phyloP scores from a whole-genome alignment of 352 stramenopile species.

The Pythium guiyangense region DNA sequence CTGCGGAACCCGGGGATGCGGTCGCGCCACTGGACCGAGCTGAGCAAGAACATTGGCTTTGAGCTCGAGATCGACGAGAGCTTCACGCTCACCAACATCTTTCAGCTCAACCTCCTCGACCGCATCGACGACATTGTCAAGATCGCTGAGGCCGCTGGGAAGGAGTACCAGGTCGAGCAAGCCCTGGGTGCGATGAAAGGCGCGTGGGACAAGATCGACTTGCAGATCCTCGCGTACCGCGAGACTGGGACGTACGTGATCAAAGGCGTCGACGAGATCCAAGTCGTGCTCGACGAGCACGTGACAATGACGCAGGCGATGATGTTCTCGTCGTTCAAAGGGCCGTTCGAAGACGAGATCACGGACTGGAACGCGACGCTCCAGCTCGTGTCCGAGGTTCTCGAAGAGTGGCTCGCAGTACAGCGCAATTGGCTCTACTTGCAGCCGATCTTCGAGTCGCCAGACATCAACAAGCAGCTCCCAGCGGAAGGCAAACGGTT shows the following conservation, averaged over 20 bases:
- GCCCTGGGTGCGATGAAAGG: slow-evolving; percentile 91
- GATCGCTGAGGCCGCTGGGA: slow-evolving; percentile 89
- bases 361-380: slow-evolving; percentile 90
- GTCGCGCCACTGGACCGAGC: slow-evolving; percentile 89
- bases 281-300: slow-evolving; percentile 93
- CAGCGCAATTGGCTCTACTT: slow-evolving; percentile 95
- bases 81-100: slow-evolving; percentile 83
- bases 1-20: slow-evolving; percentile 93
- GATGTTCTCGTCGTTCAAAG: slow-evolving; percentile 95
- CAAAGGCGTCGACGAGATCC: slow-evolving; percentile 93
- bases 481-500: slow-evolving; percentile 93
- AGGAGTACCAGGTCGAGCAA: slow-evolving; percentile 94
- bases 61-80: slow-evolving; percentile 87
- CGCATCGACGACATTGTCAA: slow-evolving; percentile 91
- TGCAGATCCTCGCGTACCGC: slow-evolving; percentile 88
- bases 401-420: slow-evolving; percentile 95
- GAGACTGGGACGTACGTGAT: slow-evolving; percentile 95
- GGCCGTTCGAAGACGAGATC: slow-evolving; percentile 93
- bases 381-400: slow-evolving; percentile 88
- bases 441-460: slow-evolving; percentile 94
- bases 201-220: slow-evolving; percentile 87
- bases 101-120: slow-evolving; percentile 79
- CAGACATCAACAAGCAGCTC: slow-evolving; percentile 96
- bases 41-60: slow-evolving; percentile 84
- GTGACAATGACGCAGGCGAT: slow-evolving; percentile 96